These are phyloP conservation scores for Tephrocybe rancida DNA, from an alignment of 768 basidiomycete species.

Conservation along the genomic window DNA sequence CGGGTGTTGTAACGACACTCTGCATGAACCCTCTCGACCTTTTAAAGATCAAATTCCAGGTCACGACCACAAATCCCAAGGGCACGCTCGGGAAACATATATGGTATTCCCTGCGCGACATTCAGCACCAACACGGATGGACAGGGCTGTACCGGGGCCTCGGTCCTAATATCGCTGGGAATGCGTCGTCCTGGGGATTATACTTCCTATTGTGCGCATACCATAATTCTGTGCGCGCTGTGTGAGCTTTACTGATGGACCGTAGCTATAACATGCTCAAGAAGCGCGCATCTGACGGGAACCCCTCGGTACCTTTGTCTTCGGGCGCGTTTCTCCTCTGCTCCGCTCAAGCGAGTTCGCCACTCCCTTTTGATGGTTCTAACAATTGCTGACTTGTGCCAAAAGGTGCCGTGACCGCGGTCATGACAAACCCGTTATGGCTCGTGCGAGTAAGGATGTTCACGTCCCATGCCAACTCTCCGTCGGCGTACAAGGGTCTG, in stretches of 20 bases:
- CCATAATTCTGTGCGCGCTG: conserved; percentile 20
- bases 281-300: conserved; percentile 69
- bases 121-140: conserved; percentile 77
- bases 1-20: conserved; percentile 89
- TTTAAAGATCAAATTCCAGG: conserved; percentile 92
- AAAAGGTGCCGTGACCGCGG: conserved; percentile 88
- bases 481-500: conserved; percentile 76
- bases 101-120: conserved; percentile 71
- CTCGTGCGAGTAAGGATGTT: conserved; percentile 98
- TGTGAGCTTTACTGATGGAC: conserved; percentile 3
- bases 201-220: conserved; percentile 99
- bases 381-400: conserved; percentile 6
- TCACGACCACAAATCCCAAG: conserved; percentile 65
- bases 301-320: conserved; percentile 67
- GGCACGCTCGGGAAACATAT: conserved; percentile 74
- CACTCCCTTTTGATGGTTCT: conserved; percentile 19
- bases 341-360: conserved; percentile 96
- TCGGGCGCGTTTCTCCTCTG: conserved; percentile 83
- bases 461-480: conserved; percentile 68
- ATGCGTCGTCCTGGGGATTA: conserved; percentile 95
- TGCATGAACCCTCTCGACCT: conserved; percentile 98
- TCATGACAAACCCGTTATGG: conserved; percentile 98
- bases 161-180: conserved; percentile 89
- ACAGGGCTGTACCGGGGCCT: conserved; percentile 90
- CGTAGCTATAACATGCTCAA: conserved; percentile 93